Base-by-base conservation (phyloP, 1,284 basidiomycete genomes). In the Trichosporon ovoides region DNA sequence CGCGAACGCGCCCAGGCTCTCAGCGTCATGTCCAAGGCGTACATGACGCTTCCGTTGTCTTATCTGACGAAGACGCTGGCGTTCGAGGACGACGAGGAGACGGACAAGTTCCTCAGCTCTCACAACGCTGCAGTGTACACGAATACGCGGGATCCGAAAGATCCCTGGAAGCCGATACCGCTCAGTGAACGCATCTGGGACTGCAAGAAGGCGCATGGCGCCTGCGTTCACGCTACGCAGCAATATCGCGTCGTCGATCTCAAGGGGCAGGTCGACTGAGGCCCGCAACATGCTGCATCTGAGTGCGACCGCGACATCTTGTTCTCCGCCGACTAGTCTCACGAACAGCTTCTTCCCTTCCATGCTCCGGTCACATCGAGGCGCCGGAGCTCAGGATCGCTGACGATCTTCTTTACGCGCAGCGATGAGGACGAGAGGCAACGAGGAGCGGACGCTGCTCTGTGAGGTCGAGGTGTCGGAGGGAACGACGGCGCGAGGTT, bases 11-110 rank as follows among this genome's bases (percentile, higher is more conserved):
- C 89, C 57, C 85, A 86, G 61, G 93, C 93, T 1, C 78, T 99
- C 58, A 84, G 91, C 68, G 85, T 89, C 67, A 93, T 98, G 80
- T 85, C 91, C 37, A 94, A 89, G 83, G 88, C 89, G 93, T 95
- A 95, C 74, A 81, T 82, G 72, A 84, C 84, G 53, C 77, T 97
- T 20, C 81, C 88, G 16, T 80, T 98, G 51, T 65, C 81, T 3
- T 91, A 91, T 77, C 79, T 98, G 59, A 83, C 84, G 61, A 80
- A 83, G 62, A 89, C 93, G 72, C 85, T 98, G 58, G 90, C 85
- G 22, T 97, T 96, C 77, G 88, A 91, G 19, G 79, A 81, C 13
- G 70, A 84, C 38, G 77, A 82, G 52, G 84, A 85, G 51, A 81
- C 87, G 10, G 81, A 84, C 68, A 78, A 82, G 53, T 98, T 96